These are phyloP conservation scores for Groenewaldozyma auringiensis DNA, from an alignment of 1,139 yeast species.

Conservation along the genomic window DNA sequence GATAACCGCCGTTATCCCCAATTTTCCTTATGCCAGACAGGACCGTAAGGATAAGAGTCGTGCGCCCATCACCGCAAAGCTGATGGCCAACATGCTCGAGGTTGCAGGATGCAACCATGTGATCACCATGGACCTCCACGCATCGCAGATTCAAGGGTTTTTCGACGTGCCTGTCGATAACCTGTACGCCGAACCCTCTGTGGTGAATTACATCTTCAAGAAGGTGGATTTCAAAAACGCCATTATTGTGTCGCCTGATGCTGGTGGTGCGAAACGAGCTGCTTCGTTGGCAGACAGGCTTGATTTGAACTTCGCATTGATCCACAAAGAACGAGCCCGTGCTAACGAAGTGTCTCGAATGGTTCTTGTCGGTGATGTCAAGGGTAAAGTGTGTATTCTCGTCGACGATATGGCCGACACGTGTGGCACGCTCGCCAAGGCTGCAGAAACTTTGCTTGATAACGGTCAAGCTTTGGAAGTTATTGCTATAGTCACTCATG, in stretches of 20 bases:
- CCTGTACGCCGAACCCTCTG: conserved; percentile 91
- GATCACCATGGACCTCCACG: conserved; percentile 95
- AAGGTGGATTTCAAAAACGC: conserved; percentile 59
- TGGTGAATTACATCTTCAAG: conserved; percentile 77
- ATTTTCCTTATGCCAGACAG: conserved; percentile 96
- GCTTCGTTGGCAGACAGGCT: conserved; percentile 90
- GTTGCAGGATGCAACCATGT: conserved; percentile 97
- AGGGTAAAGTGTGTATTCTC: conserved; percentile 76
- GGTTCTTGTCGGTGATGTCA: conserved; percentile 96
- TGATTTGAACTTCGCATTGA: conserved; percentile 89
- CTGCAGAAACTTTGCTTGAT: conserved; percentile 80
- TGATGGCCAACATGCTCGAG: conserved; percentile 89
- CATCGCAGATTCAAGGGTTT: conserved; percentile 96
- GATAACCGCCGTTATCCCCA: conserved; percentile 91
- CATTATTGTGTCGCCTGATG: conserved; percentile 92
- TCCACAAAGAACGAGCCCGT: conserved; percentile 91
- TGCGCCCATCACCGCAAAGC: conserved; percentile 95
- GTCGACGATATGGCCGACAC: conserved; percentile 99
- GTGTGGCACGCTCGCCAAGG: conserved; percentile 93
- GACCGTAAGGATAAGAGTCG: conserved; percentile 93
- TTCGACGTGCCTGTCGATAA: conserved; percentile 95
- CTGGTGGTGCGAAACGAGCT: conserved; percentile 98
- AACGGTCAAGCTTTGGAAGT: conserved; percentile 71
- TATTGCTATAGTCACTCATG: conserved; percentile 94
- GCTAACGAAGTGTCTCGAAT: conserved; percentile 91